Percentiles rank a stretch among this genome's conserved stretches.
Conservation (phyloP, 1,139 yeast species). For the Candida buenavistaensis region DNA sequence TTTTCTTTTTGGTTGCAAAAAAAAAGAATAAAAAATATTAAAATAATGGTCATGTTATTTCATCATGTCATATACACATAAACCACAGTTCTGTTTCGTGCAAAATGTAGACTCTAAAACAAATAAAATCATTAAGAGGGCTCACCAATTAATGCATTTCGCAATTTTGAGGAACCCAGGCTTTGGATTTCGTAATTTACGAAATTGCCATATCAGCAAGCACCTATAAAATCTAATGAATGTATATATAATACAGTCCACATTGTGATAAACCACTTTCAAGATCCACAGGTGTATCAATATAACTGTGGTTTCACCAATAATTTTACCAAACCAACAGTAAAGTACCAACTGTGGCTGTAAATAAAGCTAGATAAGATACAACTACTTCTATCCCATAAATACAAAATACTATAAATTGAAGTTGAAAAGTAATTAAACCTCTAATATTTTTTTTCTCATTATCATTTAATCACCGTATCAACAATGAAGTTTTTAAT, state of each 20-base stretch:
- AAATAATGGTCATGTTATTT: not conserved
- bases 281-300: not conserved
- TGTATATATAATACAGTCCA: no score
- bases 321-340: no score
- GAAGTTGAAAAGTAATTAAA: not conserved
- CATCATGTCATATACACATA: not conserved
- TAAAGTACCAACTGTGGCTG: not conserved
- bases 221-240: no score
- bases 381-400: no score
- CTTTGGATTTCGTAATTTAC: no score
- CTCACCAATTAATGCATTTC: no score
- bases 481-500: slow-evolving; percentile 7
- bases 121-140: not conserved
- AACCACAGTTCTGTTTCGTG: not conserved
- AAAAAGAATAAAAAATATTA: not conserved
- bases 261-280: no score
- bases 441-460: slow-evolving; percentile 1
- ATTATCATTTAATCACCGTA: not conserved
- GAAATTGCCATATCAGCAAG: no score
- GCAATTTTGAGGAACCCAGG: no score
- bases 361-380: no score
- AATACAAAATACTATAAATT: not conserved
- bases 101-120: no score
- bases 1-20: not conserved
- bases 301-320: no score